phyloP scores from a whole-genome alignment of 192 early-diverging fungal genomes.

The Coemansia sp. region DNA sequence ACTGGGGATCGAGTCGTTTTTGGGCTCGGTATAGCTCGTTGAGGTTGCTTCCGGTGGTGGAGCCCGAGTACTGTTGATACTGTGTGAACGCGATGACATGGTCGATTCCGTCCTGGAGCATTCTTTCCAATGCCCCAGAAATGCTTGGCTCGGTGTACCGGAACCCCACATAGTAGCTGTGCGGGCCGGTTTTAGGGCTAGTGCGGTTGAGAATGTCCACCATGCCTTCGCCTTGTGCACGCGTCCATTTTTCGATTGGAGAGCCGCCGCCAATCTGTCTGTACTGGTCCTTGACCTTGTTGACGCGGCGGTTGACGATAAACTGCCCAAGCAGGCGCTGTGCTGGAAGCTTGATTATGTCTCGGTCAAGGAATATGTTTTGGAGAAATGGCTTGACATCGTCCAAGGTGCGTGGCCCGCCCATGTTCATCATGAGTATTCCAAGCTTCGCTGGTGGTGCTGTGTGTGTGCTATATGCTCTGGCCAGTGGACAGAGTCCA shows the following conservation, averaged over 20 bases:
- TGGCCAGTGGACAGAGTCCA: background rate
- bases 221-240: slow-evolving; percentile 78
- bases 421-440: slow-evolving; percentile 92
- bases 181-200: slow-evolving; percentile 78
- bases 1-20: slow-evolving; percentile 60
- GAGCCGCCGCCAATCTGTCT: slow-evolving; percentile 91
- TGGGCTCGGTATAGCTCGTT: slow-evolving; percentile 81
- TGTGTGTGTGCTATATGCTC: slow-evolving; percentile 18
- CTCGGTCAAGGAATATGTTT: slow-evolving; percentile 86
- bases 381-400: slow-evolving; percentile 80
- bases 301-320: slow-evolving; percentile 81
- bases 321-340: slow-evolving; percentile 69
- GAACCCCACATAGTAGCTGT: slow-evolving; percentile 91
- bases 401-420: slow-evolving; percentile 75
- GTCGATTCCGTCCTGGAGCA: slow-evolving; percentile 79
- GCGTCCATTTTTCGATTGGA: slow-evolving; percentile 90
- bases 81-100: slow-evolving; percentile 89
- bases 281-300: slow-evolving; percentile 88
- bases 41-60: slow-evolving; percentile 88
- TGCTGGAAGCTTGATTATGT: slow-evolving; percentile 87
- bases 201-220: slow-evolving; percentile 71
- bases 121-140: slow-evolving; percentile 66
- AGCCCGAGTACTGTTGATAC: slow-evolving; percentile 97
- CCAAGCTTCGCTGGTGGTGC: slow-evolving; percentile 58
- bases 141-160: slow-evolving; percentile 86